Evolutionary conservation across 768 basidiomycete genomes (phyloP).

Genomic region (Saitozyma podzolica): DNA sequence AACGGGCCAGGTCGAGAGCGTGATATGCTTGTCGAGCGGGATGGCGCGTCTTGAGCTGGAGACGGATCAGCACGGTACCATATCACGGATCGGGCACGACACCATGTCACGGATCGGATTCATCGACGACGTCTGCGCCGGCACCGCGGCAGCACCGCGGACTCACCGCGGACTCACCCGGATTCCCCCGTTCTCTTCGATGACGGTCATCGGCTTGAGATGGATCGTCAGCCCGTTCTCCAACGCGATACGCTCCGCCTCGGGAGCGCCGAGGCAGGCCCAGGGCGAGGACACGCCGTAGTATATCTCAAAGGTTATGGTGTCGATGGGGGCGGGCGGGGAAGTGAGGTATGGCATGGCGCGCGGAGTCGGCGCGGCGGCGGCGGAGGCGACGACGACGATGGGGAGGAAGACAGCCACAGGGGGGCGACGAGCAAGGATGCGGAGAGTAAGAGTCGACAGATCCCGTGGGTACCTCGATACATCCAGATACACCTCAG

Average conservation of each 20-base stretch:
- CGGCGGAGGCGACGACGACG: no score
- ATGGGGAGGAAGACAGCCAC: no score
- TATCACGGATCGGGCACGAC: no score
- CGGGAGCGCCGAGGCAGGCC: slow-evolving; percentile 35
- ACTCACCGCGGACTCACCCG: slow-evolving; percentile 17
- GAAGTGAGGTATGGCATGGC: no score
- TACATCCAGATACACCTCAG: no score
- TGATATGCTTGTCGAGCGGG: slow-evolving; percentile 38
- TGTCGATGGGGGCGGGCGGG: slow-evolving; percentile 19
- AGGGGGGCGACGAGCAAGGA: no score
- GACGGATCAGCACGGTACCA: slow-evolving; percentile 1
- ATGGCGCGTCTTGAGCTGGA: slow-evolving; percentile 33
- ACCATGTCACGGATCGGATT: no score
- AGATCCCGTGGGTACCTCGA: no score
- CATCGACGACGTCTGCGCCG: no score
- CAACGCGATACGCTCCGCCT: slow-evolving; percentile 24
- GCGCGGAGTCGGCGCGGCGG: no score
- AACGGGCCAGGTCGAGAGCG: slow-evolving; percentile 35
- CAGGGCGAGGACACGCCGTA: slow-evolving; percentile 39
- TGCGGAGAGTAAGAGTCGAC: no score
- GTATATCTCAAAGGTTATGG: slow-evolving; percentile 33
- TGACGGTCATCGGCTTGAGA: slow-evolving; percentile 36
- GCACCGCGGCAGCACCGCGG: no score
- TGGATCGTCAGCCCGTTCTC: slow-evolving; percentile 25
- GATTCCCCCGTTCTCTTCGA: slow-evolving; percentile 42